These are phyloP conservation scores for Globisporangium paddicum DNA, from an alignment of 352 stramenopile species.

Conservation along the genomic window DNA sequence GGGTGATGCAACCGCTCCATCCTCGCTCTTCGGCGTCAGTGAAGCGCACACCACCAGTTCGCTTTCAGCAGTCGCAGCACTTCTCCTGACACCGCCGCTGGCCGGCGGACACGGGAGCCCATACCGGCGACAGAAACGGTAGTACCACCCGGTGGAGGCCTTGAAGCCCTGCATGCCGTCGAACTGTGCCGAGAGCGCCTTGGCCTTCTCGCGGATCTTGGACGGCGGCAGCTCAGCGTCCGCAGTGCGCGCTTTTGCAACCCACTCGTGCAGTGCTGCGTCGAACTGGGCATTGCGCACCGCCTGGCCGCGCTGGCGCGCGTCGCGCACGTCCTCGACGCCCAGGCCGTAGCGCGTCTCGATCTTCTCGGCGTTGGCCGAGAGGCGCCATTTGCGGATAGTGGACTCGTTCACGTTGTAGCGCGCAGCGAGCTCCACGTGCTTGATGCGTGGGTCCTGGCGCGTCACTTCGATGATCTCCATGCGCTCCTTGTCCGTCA, in stretches of 20 bases:
- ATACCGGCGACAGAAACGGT: conserved; percentile 43
- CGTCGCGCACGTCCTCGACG: conserved; percentile 25
- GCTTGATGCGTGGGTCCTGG: conserved; percentile 35
- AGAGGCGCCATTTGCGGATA: conserved; percentile 49
- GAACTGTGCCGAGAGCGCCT: conserved; percentile 21
- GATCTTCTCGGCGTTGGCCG: conserved; percentile 32
- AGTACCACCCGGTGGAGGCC: conserved; percentile 52
- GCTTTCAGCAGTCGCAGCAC: not conserved
- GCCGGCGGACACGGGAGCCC: conserved; percentile 19
- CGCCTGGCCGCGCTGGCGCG: conserved; percentile 29
- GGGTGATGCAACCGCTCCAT: not conserved
- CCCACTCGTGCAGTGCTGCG: conserved; percentile 33
- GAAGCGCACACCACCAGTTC: not conserved
- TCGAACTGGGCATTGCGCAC: conserved; percentile 41
- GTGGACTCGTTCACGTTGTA: conserved; percentile 55
- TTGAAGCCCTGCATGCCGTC: conserved; percentile 46
- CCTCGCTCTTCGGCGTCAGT: not conserved
- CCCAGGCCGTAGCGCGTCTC: conserved; percentile 34
- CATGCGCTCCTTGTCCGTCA: conserved; percentile 60
- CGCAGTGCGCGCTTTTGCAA: conserved; percentile 16
- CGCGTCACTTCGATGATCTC: conserved; percentile 56
- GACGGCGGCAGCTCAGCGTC: conserved; percentile 19
- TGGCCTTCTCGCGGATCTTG: conserved; percentile 31
- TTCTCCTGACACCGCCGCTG: not conserved
- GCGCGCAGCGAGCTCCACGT: conserved; percentile 41